These are phyloP conservation scores for Zoysia matrella DNA, from an alignment of 202 grass and related monocot genomes.

Conservation along the genomic window DNA sequence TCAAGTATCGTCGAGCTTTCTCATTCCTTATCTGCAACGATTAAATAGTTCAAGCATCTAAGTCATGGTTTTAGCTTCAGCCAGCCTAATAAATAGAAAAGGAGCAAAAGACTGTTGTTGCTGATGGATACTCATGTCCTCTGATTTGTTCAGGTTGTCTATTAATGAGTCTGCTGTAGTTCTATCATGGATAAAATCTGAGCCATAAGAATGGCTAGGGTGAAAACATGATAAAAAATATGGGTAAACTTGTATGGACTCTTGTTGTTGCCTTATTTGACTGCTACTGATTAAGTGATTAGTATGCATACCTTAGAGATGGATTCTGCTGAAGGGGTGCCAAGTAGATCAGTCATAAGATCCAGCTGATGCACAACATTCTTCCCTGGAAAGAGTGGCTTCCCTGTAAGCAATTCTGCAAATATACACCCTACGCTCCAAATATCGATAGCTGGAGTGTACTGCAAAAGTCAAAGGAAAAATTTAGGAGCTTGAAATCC, in stretches of 20 bases:
- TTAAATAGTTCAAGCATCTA: slow-evolving; percentile 15
- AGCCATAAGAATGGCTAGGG: slow-evolving; percentile 7
- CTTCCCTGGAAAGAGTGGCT: slow-evolving; percentile 93
- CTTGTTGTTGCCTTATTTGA: not conserved
- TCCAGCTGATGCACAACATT: slow-evolving; percentile 97
- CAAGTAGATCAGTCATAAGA: slow-evolving; percentile 93
- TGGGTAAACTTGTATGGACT: not conserved
- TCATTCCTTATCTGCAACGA: slow-evolving; percentile 88
- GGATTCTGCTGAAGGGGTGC: slow-evolving; percentile 85
- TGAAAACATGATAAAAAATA: slow-evolving; percentile 1
- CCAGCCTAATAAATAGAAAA: not conserved
- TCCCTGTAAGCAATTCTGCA: slow-evolving; percentile 88
- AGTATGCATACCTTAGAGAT: slow-evolving; percentile 62
- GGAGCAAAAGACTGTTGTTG: not conserved
- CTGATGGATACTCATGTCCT: slow-evolving; percentile 20
- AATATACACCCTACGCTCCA: slow-evolving; percentile 97
- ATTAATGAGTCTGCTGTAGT: not conserved
- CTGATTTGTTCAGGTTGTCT: not conserved
- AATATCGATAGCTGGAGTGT: slow-evolving; percentile 96
- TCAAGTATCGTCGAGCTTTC: slow-evolving; percentile 93
- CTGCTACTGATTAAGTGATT: not conserved
- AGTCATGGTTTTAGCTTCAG: slow-evolving; percentile 3
- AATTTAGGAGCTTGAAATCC: slow-evolving; percentile 34
- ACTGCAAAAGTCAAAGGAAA: slow-evolving; percentile 61
- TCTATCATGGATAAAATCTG: not conserved